phyloP scores from a whole-genome alignment of 1,284 basidiomycete genomes.

The Sporisorium iseilematis-ciliati region DNA sequence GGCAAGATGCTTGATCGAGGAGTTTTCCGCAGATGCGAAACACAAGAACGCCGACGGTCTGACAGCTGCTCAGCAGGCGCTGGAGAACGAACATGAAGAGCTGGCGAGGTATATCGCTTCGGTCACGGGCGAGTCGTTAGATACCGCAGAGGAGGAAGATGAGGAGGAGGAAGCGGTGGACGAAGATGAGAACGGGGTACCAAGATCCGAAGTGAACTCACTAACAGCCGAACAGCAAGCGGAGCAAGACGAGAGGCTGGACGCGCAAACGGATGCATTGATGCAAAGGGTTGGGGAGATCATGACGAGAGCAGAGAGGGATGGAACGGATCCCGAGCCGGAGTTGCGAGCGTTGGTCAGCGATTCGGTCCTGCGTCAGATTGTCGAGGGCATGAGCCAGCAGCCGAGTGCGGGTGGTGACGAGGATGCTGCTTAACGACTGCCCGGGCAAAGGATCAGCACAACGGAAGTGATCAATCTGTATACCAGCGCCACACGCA shows the following conservation, averaged over 20 bases:
- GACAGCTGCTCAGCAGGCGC: conserved; percentile 61
- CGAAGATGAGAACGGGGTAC: conserved; percentile 41
- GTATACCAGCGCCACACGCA: conserved; percentile 10
- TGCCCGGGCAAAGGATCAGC: no score
- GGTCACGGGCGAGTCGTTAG: conserved; percentile 53
- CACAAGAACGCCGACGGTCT: conserved; percentile 58
- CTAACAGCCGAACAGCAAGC: conserved; percentile 21
- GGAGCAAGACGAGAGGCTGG: conserved; percentile 36
- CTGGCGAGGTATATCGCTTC: conserved; percentile 56
- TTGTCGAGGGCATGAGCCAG: conserved; percentile 52
- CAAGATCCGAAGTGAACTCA: conserved; percentile 3
- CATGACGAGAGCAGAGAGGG: conserved; percentile 49
- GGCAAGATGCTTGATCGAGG: conserved; percentile 60
- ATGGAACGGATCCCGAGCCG: conserved; percentile 55
- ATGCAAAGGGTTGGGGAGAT: conserved; percentile 59
- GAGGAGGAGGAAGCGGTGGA: conserved; percentile 23
- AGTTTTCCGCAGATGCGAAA: conserved; percentile 59
- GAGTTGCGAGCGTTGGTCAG: conserved; percentile 55
- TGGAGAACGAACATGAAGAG: conserved; percentile 57
- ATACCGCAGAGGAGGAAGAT: conserved; percentile 25
- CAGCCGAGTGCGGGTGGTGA: not conserved
- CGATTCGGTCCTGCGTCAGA: conserved; percentile 55
- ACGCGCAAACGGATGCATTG: conserved; percentile 49
- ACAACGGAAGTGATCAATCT: not conserved
- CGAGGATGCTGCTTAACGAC: conserved; percentile 1